Conservation (phyloP, 768 basidiomycete species). For the Leucosporidium yakuticum region DNA sequence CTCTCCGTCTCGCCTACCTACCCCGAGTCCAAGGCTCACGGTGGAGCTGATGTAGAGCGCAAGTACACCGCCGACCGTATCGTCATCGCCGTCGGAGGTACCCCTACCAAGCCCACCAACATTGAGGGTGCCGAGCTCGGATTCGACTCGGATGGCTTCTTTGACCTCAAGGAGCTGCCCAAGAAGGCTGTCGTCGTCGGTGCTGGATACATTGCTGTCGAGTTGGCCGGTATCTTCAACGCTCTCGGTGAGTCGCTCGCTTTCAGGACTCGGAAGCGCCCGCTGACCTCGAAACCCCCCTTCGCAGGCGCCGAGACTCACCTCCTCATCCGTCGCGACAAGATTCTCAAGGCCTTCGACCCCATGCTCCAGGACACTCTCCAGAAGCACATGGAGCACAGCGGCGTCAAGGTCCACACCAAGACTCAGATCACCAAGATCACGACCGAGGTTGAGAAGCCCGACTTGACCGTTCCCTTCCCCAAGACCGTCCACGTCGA, state of each 20-base stretch:
- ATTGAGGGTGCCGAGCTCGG: conserved; percentile 79
- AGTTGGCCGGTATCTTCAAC: conserved; percentile 90
- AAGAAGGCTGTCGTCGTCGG: conserved; percentile 90
- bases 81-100: conserved; percentile 78
- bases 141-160: conserved; percentile 93
- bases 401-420: conserved; percentile 83
- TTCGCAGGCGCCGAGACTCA: conserved; percentile 69
- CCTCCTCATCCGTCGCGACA: conserved; percentile 80
- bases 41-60: conserved; percentile 59
- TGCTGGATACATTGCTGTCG: conserved; percentile 96
- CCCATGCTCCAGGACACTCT: conserved; percentile 73
- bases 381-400: conserved; percentile 87
- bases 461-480: conserved; percentile 34
- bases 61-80: conserved; percentile 69
- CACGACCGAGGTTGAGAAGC: conserved; percentile 26
- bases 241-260: conserved; percentile 51
- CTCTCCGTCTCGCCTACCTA: conserved; percentile 60
- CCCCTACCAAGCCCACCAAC: conserved; percentile 66
- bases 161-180: conserved; percentile 81
- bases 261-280: not conserved
- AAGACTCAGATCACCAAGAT: conserved; percentile 66
- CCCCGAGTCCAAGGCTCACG: conserved; percentile 31
- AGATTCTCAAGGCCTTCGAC: conserved; percentile 88
- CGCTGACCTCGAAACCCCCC: not conserved
- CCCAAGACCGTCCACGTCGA: conserved; percentile 66